Evolutionary conservation across 1,284 basidiomycete species (phyloP), one percentile per base, ranked within the genome.

Genomic region (Ganoderma lingzhi): DNA sequence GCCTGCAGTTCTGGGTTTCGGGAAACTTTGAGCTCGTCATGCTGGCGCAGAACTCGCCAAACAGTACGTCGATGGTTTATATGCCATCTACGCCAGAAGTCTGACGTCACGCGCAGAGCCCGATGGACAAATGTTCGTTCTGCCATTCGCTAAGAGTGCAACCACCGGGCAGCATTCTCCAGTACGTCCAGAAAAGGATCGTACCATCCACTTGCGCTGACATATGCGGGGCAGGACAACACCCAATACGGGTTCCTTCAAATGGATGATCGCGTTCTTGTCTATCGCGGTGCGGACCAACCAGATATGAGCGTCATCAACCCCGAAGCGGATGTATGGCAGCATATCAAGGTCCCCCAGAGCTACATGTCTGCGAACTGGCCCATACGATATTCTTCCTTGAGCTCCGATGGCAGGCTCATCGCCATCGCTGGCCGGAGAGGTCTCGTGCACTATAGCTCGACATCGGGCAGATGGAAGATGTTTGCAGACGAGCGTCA

Each of bases 271-370:
- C 89, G 95, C 51, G 93, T 96, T 1, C 86, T 98, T 3, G 91
- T 99, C n/a, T 99, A 99, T 79, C 90, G 98, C 69, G 97, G 98
- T 2, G 94, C 96, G 28, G 97, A 99, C 80, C 96, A 98, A 80
- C 96, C 96, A 9, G 97, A 99, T 78, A 94, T 98, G 91, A 97
- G 96, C 77, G 92, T 99, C 62, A 98, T 99, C 79, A 98, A 98
- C 77, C 97, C 97, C n/a, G 97, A 98, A 77, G 96, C 95, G 3
- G 97, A 99, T 76, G 96, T 98, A 9, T 98, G 97, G 96, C 96
- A 98, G 75, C 93, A 96, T 81, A 93, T 98, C 80, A 96, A 96
- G 86, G 76, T 99, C n/a, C 98, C 98, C 0, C 90, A 93, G 75
- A 84, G 85, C 28, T 99, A 99, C 81, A 84, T 99, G 48, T 89